phyloP scores from a whole-genome alignment of 306 rosid species.

The Lithocarpus polystachyus region DNA sequence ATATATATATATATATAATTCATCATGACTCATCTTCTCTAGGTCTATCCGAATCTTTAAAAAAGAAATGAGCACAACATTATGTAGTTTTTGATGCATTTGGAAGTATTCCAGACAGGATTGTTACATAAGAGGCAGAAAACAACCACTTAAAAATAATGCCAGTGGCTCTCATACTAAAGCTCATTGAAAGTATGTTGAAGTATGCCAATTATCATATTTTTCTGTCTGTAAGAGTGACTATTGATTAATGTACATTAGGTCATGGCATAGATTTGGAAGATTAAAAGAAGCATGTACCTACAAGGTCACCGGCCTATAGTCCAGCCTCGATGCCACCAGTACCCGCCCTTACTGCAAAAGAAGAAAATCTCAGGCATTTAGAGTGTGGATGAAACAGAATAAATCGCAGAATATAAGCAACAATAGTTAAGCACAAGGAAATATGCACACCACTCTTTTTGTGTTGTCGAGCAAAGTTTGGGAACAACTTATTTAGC shows the following conservation, averaged over 20 bases:
- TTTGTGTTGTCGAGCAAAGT: background rate
- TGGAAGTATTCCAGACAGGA: background rate
- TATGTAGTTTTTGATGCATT: background rate
- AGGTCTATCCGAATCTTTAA: background rate
- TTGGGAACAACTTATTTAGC: no score
- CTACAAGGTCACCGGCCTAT: conserved; percentile 99
- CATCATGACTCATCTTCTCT: background rate
- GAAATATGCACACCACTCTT: background rate
- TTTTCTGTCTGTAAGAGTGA: background rate
- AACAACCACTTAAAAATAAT: background rate
- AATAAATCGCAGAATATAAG: background rate
- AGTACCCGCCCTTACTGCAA: conserved; percentile 95
- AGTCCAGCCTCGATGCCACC: conserved; percentile 99
- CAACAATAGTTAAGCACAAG: background rate
- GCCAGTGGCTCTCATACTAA: background rate
- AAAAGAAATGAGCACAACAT: background rate
- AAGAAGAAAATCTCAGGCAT: conserved; percentile 8
- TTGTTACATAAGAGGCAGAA: background rate
- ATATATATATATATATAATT: no score
- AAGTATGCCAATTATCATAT: background rate
- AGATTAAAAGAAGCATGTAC: conserved; percentile 74
- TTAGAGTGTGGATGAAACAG: background rate
- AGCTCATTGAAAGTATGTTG: background rate
- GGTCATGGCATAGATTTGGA: conserved; percentile 22
- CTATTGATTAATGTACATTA: background rate